Conservation (phyloP, 2,329 filamentous ascomycete genomes). For the Fusarium zealandicum region DNA sequence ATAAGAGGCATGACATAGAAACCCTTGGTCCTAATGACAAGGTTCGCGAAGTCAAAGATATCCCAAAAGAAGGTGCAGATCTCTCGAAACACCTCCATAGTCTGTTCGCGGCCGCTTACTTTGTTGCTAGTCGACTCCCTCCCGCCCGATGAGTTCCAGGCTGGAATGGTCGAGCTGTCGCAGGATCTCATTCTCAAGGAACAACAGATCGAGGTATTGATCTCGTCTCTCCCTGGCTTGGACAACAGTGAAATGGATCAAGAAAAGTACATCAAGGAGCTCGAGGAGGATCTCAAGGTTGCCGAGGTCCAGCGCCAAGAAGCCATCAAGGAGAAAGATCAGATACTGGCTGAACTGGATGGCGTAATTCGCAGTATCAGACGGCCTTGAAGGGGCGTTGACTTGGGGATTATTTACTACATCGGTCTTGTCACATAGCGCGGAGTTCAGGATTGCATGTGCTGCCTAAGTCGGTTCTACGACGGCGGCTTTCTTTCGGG, state of each 20-base stretch:
- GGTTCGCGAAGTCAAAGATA: conserved; percentile 64
- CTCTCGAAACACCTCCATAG: too few relatives aligned
- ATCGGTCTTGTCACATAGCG: conserved; percentile 25
- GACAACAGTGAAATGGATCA: conserved; percentile 82
- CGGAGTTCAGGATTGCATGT: conserved; percentile 28
- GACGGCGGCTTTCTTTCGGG: background rate
- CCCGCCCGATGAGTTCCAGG: conserved; percentile 68
- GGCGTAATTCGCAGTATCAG: conserved; percentile 66
- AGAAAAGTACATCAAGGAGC: conserved; percentile 68
- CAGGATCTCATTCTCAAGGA: conserved; percentile 80
- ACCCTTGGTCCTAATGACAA: conserved; percentile 65
- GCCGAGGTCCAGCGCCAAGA: conserved; percentile 69
- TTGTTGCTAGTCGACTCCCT: conserved; percentile 63
- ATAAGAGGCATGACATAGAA: conserved; percentile 72
- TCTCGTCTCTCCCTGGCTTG: conserved; percentile 77
- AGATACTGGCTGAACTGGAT: conserved; percentile 66
- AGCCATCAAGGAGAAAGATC: conserved; percentile 69
- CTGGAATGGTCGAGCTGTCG: conserved; percentile 75
- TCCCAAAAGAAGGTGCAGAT: conserved; percentile 57
- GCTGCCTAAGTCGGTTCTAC: background rate
- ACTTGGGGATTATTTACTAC: background rate
- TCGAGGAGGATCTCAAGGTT: conserved; percentile 70
- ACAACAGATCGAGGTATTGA: conserved; percentile 81
- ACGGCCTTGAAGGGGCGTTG: conserved; percentile 55
- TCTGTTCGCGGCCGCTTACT: background rate